Evolutionary conservation across 2,329 filamentous ascomycete species (phyloP), one percentile per base, ranked within the genome.

Genomic region (Fonsecaea nubica): DNA sequence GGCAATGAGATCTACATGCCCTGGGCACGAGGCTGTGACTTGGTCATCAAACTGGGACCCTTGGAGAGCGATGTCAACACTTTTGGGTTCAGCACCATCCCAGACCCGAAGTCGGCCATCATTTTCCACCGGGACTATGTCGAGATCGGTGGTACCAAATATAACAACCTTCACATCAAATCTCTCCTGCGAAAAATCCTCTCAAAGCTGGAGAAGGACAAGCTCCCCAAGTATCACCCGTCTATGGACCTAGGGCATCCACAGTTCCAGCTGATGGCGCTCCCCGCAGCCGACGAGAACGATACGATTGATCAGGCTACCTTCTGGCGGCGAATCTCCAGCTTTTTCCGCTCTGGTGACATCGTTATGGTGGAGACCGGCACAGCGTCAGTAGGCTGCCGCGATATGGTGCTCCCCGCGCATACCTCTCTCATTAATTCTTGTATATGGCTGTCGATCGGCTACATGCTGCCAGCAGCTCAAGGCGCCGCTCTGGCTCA

Each of bases 101-200:
- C 69, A 0, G 63, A 72, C 36, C 62, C 66, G 33, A 69, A 67
- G 35, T 61, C 60, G 69, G 90, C 90, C 1, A 92, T 97, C 74
- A 90, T 94, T 72, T 89, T 97, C 74, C 90, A 95, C 79, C 91
- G 88, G 75, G 88, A 86, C 66, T 85, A 87, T 71, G 88, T 90
- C 73, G 86, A 87, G 61, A 90, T 96, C 53, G 85, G 90, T 60
- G 92, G 92, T 77, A 91, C 54, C 36, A 88, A 91, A 71, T 96
- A 94, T 76, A 90, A 91, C 0, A 88, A 89, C 55, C 85, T 95
- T 8, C 85, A 87, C 66, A 93, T 95, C 89, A 88, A 88, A 66
- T 89, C 90, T 58, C 90, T 96, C 18, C 83, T 97, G 38, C 84
- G 84, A 67, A 92, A 92, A 76, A 77, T 96, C 25, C 85, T 89